Conservation (phyloP, 176 grass and related monocot genomes). For the Bonia amplexicaulis region DNA sequence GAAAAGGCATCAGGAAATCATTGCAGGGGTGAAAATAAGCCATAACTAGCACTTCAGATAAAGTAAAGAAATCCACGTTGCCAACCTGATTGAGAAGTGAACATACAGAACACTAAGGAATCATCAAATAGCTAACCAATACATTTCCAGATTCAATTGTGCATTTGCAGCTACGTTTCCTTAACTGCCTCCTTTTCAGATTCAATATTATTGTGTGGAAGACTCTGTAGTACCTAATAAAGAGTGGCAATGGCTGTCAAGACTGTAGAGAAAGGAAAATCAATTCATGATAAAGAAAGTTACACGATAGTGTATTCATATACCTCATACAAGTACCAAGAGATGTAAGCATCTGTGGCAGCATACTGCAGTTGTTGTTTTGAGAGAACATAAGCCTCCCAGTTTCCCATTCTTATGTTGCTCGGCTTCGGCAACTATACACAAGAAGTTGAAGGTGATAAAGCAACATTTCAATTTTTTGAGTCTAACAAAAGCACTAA, state of each 20-base stretch:
- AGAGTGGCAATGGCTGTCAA: slow-evolving; percentile 20
- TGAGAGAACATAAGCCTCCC: slow-evolving; percentile 67
- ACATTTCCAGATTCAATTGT: neutral
- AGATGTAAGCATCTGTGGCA: slow-evolving; percentile 93
- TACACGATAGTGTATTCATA: neutral
- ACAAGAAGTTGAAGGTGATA: slow-evolving; percentile 6
- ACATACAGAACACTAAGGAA: neutral
- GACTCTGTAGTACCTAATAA: slow-evolving; percentile 39
- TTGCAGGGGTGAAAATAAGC: neutral
- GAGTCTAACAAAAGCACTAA: neutral
- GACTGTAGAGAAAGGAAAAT: neutral
- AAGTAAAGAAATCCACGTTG: neutral
- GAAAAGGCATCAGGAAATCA: neutral
- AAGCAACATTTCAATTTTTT: neutral
- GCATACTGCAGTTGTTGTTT: slow-evolving; percentile 79
- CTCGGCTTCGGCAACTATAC: slow-evolving; percentile 68
- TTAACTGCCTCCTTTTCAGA: slow-evolving; percentile 13
- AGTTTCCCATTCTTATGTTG: slow-evolving; percentile 92
- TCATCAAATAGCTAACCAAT: neutral
- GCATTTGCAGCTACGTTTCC: neutral
- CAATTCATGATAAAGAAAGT: slow-evolving; percentile 6
- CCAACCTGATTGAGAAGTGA: slow-evolving; percentile 41
- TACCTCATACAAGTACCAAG: slow-evolving; percentile 91
- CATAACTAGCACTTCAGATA: neutral
- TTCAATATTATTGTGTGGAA: slow-evolving; percentile 45